phyloP scores from a whole-genome alignment of 1,284 basidiomycete species.

The Ustilago vetiveriae region DNA sequence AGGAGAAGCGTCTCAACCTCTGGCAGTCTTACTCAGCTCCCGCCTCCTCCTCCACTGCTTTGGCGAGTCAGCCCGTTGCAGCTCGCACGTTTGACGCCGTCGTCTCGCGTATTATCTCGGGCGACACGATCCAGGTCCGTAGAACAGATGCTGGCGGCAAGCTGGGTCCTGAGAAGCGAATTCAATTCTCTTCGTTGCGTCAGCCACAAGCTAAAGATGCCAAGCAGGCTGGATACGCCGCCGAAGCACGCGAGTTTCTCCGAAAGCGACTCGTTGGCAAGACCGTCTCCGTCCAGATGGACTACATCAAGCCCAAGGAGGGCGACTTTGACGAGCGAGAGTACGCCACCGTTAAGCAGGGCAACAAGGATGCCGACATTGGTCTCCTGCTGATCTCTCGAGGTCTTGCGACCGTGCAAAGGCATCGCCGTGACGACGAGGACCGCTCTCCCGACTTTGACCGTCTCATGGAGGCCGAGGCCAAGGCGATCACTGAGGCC shows the following conservation, averaged over 20 bases:
- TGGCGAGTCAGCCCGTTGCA: constrained; percentile 40
- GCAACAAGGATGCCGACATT: constrained; percentile 72
- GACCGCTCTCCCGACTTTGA: constrained; percentile 93
- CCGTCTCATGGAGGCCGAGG: constrained; percentile 90
- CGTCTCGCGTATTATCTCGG: constrained; percentile 88
- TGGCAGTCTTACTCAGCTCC: constrained; percentile 74
- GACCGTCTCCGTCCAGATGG: constrained; percentile 56
- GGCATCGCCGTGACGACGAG: constrained; percentile 92
- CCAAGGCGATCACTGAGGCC: constrained; percentile 79
- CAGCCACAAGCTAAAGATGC: constrained; percentile 77
- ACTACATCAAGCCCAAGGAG: constrained; percentile 62
- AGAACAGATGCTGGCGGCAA: constrained; percentile 67
- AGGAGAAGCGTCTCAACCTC: constrained; percentile 80
- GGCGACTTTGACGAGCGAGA: constrained; percentile 60
- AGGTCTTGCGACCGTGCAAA: constrained; percentile 86
- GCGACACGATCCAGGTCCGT: constrained; percentile 78
- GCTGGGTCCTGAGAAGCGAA: constrained; percentile 76
- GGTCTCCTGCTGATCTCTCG: constrained; percentile 92
- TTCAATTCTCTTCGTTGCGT: constrained; percentile 89
- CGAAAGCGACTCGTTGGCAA: constrained; percentile 57
- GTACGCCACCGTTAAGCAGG: constrained; percentile 57
- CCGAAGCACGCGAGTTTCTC: constrained; percentile 81
- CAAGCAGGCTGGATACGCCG: constrained; percentile 86
- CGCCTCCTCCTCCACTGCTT: constrained; percentile 28
- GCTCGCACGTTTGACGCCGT: constrained; percentile 73